Base-by-base conservation (phyloP, 768 basidiomycete genomes). In the Gautieria morchelliformis region DNA sequence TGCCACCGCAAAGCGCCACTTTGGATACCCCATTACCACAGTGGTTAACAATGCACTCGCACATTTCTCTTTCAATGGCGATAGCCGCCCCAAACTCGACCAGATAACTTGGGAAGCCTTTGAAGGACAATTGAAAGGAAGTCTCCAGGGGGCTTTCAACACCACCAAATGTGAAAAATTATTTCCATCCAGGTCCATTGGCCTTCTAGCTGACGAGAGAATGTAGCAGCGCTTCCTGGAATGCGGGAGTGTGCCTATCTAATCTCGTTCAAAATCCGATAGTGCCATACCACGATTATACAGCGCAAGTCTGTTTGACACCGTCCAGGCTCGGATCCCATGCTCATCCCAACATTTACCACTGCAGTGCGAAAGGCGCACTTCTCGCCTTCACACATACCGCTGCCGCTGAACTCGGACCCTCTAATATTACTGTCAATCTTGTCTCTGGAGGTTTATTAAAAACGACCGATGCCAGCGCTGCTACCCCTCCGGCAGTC, bases 21-120 rank as follows among this genome's bases (percentile, higher is more conserved):
- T 54, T 24, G 53, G 53, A 41, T 44, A 42, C 42, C 53, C 53
- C 10, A 54, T 54, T 22, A 54, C 53, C 24, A 54, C 53, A 22
- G 53, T 54, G n/a, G 39, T 54, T 19, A 54, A 54, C 32, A 54
- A 44, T 44, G 53, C 53, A 41, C 42, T 54, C 8, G 35, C 53
- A 17, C 19, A 22, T 22, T 44, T 44, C 22, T 40, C 39, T 22
- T 41, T 41, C n/a, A 54, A 54, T 30, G 53, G 41, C 39, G 53
- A 54, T 20, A 39, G 10, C 11, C 39, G 53, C 22, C 39, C 39
- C 10, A 54, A 40, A 20, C 19, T 54, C 19, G 53, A 54, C 22
- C 22, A 33, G n/a, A 54, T 54, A 44, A 19, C 39, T 19, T 54
- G 53, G 53, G 37, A 54, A 20, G 41, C 19, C 30, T 54, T 54